Percentiles rank a stretch among this genome's conserved stretches.
phyloP scores from a whole-genome alignment of 495 filamentous ascomycete species.

The Parmelia sp. region DNA sequence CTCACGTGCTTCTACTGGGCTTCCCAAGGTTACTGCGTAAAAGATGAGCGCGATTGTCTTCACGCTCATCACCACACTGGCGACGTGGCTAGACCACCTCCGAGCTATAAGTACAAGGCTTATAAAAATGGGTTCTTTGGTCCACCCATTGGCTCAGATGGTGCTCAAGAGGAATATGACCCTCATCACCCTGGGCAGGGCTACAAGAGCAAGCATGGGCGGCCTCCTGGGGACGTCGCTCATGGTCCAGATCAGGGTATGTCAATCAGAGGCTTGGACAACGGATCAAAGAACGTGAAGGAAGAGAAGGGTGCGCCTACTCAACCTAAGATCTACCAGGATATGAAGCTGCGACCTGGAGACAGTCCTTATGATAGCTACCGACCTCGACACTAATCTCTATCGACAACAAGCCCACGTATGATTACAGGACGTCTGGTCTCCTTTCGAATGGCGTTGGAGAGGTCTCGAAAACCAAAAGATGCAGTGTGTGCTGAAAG shows the following conservation, averaged over 20 bases:
- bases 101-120: conserved; percentile 7
- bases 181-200: background rate
- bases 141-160: background rate
- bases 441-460: background rate
- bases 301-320: conserved; percentile 5
- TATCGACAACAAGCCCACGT: background rate
- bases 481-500: background rate
- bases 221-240: background rate
- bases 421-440: background rate
- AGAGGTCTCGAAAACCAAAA: background rate
- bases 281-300: background rate
- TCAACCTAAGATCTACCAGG: background rate
- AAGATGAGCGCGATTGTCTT: conserved; percentile 5
- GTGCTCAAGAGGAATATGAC: background rate
- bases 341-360: conserved; percentile 7
- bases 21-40: background rate
- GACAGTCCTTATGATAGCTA: conserved; percentile 2
- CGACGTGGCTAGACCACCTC: conserved; percentile 1
- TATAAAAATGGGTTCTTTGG: background rate
- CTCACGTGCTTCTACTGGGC: conserved; percentile 11
- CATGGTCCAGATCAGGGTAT: background rate
- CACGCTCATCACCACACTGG: conserved; percentile 1
- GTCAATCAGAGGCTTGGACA: conserved; percentile 1
- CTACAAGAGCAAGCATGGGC: background rate
- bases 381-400: conserved; percentile 1